These are phyloP conservation scores for Pseudogymnoascus verrucosus DNA, from an alignment of 2,329 filamentous ascomycete species.

Conservation along the genomic window DNA sequence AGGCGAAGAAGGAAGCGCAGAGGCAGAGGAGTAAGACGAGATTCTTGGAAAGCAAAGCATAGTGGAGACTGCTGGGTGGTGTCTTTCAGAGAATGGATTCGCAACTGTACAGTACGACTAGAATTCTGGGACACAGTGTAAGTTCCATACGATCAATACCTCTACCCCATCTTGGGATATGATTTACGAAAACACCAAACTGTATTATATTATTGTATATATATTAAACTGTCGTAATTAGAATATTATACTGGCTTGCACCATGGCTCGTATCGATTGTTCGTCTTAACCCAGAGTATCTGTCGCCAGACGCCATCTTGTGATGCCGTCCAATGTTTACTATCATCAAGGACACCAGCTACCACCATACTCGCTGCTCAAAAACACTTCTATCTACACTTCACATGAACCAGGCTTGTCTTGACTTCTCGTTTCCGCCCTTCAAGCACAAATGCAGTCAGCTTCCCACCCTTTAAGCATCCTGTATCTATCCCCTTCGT, in stretches of 20 bases:
- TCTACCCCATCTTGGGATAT: neutral
- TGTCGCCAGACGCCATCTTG: neutral
- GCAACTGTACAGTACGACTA: neutral
- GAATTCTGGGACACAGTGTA: neutral
- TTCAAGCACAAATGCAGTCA: constrained; percentile 72
- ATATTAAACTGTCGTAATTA: neutral
- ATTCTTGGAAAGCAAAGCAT: neutral
- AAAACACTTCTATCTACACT: constrained; percentile 17
- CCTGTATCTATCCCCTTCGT: constrained; percentile 80
- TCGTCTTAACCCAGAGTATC: neutral
- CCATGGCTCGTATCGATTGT: neutral
- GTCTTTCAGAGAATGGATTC: neutral
- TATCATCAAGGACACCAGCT: neutral
- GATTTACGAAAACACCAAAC: constrained; percentile 4
- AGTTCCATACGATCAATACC: neutral
- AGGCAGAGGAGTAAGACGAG: constrained; percentile 32
- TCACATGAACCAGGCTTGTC: constrained; percentile 24
- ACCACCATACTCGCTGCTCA: neutral
- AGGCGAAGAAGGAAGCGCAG: constrained; percentile 52
- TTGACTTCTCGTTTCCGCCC: constrained; percentile 34
- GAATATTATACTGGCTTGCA: neutral
- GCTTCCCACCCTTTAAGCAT: constrained; percentile 65
- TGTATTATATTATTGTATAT: constrained; percentile 1
- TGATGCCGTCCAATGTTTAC: neutral
- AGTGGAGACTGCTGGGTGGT: neutral